Conservation (phyloP, 2,329 filamentous ascomycete species). For the Escovopsis sp. region DNA sequence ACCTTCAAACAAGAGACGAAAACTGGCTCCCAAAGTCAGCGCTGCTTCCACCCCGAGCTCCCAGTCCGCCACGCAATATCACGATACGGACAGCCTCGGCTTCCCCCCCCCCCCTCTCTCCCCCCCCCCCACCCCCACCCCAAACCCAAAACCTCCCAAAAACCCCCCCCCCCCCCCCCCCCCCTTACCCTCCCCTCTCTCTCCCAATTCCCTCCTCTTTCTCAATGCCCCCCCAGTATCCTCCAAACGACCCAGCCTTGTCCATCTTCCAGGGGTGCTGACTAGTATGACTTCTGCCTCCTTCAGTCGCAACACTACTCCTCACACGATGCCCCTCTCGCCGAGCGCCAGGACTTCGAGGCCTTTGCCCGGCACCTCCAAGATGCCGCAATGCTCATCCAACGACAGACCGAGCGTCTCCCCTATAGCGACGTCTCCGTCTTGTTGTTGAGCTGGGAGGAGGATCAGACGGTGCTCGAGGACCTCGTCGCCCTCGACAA, state of each 20-base stretch:
- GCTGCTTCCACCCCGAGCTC: constrained; percentile 16
- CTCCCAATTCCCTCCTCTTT: too few species aligned
- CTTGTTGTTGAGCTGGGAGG: constrained; percentile 46
- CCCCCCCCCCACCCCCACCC: not conserved
- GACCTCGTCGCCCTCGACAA: constrained; percentile 40
- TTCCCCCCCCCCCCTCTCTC: constrained; percentile 3
- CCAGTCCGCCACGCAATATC: constrained; percentile 16
- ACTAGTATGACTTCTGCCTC: not conserved
- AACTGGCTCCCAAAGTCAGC: constrained; percentile 27
- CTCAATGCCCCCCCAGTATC: too few species aligned
- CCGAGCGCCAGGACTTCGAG: constrained; percentile 47
- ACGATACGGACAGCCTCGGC: constrained; percentile 20
- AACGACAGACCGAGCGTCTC: constrained; percentile 43
- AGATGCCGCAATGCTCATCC: constrained; percentile 52
- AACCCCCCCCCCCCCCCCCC: not conserved
- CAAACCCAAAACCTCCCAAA: not conserved
- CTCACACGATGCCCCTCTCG: constrained; percentile 23
- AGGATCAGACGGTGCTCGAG: constrained; percentile 36
- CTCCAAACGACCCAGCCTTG: too few species aligned
- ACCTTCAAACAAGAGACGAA: constrained; percentile 27
- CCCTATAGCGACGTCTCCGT: constrained; percentile 45
- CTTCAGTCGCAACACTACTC: constrained; percentile 17
- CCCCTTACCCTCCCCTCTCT: constrained; percentile 6
- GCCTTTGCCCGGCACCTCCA: constrained; percentile 51
- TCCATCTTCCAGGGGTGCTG: too few species aligned